Evolutionary conservation across 768 basidiomycete species (phyloP).

Genomic region (Xanthoconium stramineum): DNA sequence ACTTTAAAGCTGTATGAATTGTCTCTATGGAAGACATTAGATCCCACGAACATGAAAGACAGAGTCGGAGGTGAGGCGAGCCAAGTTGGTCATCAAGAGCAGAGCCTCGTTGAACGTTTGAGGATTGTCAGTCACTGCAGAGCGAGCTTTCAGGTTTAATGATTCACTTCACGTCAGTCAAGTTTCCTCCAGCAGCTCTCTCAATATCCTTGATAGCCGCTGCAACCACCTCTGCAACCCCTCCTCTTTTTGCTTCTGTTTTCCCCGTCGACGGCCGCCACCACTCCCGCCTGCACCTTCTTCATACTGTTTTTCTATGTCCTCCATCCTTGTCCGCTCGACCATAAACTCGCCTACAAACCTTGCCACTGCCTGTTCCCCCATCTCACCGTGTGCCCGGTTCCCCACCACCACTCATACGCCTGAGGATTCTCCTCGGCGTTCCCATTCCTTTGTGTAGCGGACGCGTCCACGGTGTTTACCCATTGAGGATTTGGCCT

Average conservation of each 20-base stretch:
- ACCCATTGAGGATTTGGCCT: slow-evolving; percentile 39
- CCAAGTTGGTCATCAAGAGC: slow-evolving; percentile 79
- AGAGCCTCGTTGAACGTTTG: slow-evolving; percentile 94
- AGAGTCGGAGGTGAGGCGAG: slow-evolving; percentile 82
- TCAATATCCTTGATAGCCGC: slow-evolving; percentile 30
- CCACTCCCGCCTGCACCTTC: slow-evolving; percentile 10
- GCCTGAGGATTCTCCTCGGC: slow-evolving; percentile 17
- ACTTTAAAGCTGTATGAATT: slow-evolving; percentile 95
- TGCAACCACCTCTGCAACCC: slow-evolving; percentile 25
- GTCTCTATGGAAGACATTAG: slow-evolving; percentile 95
- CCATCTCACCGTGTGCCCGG: slow-evolving; percentile 76
- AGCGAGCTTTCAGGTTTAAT: no score
- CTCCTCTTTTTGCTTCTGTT: slow-evolving; percentile 14
- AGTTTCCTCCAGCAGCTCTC: slow-evolving; percentile 49
- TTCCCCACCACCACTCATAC: slow-evolving; percentile 86
- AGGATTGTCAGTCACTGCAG: slow-evolving; percentile 79
- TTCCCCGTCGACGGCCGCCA: slow-evolving; percentile 8
- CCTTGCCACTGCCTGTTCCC: slow-evolving; percentile 67
- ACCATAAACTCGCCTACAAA: slow-evolving; percentile 83
- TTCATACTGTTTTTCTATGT: slow-evolving; percentile 18
- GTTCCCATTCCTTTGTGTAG: slow-evolving; percentile 25
- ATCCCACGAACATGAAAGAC: slow-evolving; percentile 97
- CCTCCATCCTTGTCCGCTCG: slow-evolving; percentile 11
- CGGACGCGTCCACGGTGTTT: slow-evolving; percentile 58
- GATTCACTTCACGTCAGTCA: slow-evolving; percentile 30